phyloP scores from a whole-genome alignment of 1,284 basidiomycete species.

The Boletus mariae region DNA sequence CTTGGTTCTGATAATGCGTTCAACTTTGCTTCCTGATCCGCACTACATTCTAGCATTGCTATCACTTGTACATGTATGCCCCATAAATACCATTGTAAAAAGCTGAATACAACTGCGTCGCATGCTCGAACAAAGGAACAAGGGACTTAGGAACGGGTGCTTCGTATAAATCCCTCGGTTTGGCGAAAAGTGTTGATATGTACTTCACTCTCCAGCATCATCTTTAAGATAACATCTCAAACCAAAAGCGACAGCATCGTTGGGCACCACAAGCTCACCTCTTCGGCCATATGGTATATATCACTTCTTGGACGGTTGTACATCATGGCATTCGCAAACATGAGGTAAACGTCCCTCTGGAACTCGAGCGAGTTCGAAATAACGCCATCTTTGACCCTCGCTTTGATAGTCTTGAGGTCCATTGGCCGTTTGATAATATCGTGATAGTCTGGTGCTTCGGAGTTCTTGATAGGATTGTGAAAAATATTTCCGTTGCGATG shows the following conservation, averaged over 20 bases:
- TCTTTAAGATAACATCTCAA: conserved; percentile 43
- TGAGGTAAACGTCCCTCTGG: conserved; percentile 84
- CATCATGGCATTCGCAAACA: conserved; percentile 97
- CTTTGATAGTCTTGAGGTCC: conserved; percentile 88
- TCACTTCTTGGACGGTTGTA: conserved; percentile 85
- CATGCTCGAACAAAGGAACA: not conserved
- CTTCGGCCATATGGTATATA: conserved; percentile 85
- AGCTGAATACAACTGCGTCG: not conserved
- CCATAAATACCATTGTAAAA: not conserved
- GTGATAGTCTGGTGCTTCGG: conserved; percentile 86
- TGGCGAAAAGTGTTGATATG: conserved; percentile 75
- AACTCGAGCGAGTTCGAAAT: conserved; percentile 82
- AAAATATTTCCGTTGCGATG: conserved; percentile 88
- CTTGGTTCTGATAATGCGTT: conserved; percentile 67
- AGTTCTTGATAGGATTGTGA: conserved; percentile 83
- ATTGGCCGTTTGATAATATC: conserved; percentile 89
- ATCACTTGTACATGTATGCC: conserved; percentile 6
- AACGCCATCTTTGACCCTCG: conserved; percentile 75
- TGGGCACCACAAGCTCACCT: conserved; percentile 47
- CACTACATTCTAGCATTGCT: not conserved
- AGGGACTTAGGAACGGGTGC: conserved; percentile 34
- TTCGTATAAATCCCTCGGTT: conserved; percentile 63
- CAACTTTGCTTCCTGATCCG: not conserved
- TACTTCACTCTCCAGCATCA: conserved; percentile 81
- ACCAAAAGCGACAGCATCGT: conserved; percentile 1